Conservation (phyloP, 2,329 filamentous ascomycete species). For the Trichoderma sp. region DNA sequence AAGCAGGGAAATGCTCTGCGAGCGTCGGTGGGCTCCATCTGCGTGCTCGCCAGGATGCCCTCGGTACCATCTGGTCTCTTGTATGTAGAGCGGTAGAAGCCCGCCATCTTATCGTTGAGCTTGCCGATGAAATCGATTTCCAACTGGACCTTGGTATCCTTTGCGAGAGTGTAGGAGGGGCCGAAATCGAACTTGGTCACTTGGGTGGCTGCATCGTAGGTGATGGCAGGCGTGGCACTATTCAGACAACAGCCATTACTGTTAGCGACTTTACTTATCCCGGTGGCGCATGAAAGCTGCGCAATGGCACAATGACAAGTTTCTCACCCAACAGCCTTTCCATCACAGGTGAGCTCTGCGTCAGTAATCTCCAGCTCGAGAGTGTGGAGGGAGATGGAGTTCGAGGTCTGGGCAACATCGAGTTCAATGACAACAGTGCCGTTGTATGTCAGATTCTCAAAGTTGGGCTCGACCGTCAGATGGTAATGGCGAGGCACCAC, state of each 20-base stretch:
- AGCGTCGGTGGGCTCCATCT: constrained; percentile 96
- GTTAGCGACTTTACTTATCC: neutral
- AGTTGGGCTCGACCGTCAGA: constrained; percentile 85
- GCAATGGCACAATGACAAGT: neutral
- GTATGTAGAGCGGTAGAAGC: constrained; percentile 95
- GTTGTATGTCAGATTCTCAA: constrained; percentile 81
- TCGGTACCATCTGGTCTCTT: constrained; percentile 75
- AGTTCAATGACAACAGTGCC: constrained; percentile 83
- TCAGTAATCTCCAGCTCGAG: constrained; percentile 81
- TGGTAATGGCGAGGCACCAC: constrained; percentile 92
- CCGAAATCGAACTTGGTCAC: constrained; percentile 78
- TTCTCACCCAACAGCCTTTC: constrained; percentile 46
- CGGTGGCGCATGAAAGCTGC: neutral
- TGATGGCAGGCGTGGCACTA: constrained; percentile 44
- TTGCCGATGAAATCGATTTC: constrained; percentile 64
- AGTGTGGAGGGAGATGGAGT: constrained; percentile 81
- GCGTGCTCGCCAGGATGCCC: constrained; percentile 81
- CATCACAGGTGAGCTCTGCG: constrained; percentile 44
- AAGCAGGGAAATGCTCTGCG: constrained; percentile 93
- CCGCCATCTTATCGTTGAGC: constrained; percentile 93
- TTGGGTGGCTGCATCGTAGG: constrained; percentile 76
- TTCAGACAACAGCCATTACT: neutral
- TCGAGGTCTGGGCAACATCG: constrained; percentile 80
- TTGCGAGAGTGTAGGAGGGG: constrained; percentile 57
- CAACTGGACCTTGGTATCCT: constrained; percentile 70